Base-by-base conservation (phyloP, 1,284 basidiomycete genomes). In the Abortiporus biennis region DNA sequence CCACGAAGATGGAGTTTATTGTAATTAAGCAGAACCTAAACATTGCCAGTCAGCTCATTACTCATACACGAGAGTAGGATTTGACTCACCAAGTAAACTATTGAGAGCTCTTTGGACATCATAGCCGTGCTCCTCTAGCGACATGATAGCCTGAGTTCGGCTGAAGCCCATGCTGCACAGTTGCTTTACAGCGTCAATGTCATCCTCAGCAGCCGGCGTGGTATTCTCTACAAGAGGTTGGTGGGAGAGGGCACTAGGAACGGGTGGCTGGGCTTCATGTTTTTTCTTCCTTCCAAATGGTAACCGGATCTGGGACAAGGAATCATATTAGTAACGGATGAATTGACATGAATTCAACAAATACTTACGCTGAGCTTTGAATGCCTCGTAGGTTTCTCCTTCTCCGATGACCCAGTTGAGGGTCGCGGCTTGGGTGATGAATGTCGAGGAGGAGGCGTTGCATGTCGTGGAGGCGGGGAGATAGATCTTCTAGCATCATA, bases 141-240 rank as follows among this genome's bases (percentile, higher is more conserved):
- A 86, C 20, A 68, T 69, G 5, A 92, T 73, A 0, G 85, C 85
- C 58, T 90, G 80, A n/a, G 68, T 62, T 37, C 89, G 76, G 52
- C 74, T 81, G 68, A 92, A 92, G 29, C 90, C 89, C 88, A 92
- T 92, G 22, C 71, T 74, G 37, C 75, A 76, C 34, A 92, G 66
- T 52, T 83, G 80, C 57, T 85, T 90, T 24, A 92, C 85, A 0
- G 78, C 66, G 49, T 83, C 80, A 4, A 83, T 78, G 49, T 92
- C 89, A 47, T 88, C 86, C 22, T 81, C 81, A 8, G 71, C 68
- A 2, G 72, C 73, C 0, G 83, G 77, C 3, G 80, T 74, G 5
- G 52, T 54, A 12, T 73, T 64, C 43, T 77, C 72, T 44, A 80
- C 59, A 61, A 55, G 77, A 65, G 44, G 71, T 57, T 46, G 64